Conservation (phyloP, 495 filamentous ascomycete genomes). For the Penicillium coprophilum region DNA sequence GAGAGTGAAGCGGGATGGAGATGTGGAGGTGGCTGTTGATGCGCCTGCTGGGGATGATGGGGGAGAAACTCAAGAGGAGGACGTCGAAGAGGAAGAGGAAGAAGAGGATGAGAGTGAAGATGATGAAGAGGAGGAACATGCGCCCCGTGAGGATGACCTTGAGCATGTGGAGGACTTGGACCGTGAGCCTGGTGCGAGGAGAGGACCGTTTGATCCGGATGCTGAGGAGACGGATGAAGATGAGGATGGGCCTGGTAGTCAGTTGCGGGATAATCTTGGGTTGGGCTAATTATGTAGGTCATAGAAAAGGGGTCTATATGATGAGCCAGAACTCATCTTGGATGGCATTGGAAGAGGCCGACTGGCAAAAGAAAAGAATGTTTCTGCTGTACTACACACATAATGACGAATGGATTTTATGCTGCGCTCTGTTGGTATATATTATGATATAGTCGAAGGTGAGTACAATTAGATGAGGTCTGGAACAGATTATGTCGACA, state of each 20-base stretch:
- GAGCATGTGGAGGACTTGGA: conserved; percentile 65
- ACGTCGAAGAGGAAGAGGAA: conserved; percentile 53
- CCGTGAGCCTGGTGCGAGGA: conserved; percentile 25
- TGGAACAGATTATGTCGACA: not conserved
- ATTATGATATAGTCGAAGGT: not conserved
- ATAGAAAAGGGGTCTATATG: not conserved
- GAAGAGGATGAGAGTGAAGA: conserved; percentile 57
- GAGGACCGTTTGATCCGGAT: conserved; percentile 39
- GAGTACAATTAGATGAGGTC: not conserved
- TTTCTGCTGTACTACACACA: conserved; percentile 25
- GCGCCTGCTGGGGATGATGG: conserved; percentile 51
- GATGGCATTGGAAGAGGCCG: not conserved
- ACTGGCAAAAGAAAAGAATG: conserved; percentile 1
- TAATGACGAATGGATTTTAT: conserved; percentile 28
- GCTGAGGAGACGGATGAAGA: conserved; percentile 47
- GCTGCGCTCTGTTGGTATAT: not conserved
- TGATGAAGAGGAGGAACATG: conserved; percentile 44
- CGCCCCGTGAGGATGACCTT: conserved; percentile 54
- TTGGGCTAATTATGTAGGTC: conserved; percentile 27
- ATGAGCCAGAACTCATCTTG: not conserved
- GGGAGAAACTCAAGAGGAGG: conserved; percentile 54
- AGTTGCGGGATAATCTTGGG: conserved; percentile 44
- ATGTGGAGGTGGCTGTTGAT: conserved; percentile 38
- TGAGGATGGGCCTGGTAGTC: conserved; percentile 44
- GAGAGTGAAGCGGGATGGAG: conserved; percentile 49